These are phyloP conservation scores for Vanrija humicola DNA, from an alignment of 1,284 basidiomycete genomes.

Conservation along the genomic window DNA sequence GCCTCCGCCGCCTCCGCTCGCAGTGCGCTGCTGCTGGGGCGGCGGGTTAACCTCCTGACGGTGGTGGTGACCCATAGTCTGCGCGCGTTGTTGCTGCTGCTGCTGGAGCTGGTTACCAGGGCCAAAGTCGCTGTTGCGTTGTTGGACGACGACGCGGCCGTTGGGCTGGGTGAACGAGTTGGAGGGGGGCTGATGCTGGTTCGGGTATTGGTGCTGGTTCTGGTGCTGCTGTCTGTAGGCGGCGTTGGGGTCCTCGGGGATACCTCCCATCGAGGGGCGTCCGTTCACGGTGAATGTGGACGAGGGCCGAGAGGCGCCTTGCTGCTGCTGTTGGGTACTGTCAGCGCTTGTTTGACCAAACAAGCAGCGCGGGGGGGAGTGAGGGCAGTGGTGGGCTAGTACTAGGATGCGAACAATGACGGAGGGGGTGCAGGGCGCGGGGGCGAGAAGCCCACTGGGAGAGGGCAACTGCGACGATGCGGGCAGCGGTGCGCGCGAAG, in stretches of 20 bases:
- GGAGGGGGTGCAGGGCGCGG: neutral
- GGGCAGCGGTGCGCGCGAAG: neutral
- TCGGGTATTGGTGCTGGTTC: neutral
- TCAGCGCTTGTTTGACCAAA: neutral
- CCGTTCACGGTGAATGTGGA: conserved; percentile 10
- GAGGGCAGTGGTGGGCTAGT: neutral
- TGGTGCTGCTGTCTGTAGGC: neutral
- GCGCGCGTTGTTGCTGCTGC: conserved; percentile 57
- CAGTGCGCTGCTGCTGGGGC: neutral
- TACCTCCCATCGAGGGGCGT: neutral
- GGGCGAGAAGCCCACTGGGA: too few relatives aligned
- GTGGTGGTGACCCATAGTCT: conserved; percentile 35
- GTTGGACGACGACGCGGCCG: conserved; percentile 4
- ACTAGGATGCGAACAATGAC: neutral
- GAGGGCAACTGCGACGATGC: neutral
- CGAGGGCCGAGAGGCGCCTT: neutral
- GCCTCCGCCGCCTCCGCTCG: conserved; percentile 4
- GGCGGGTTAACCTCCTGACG: neutral
- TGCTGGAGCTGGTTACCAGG: conserved; percentile 1
- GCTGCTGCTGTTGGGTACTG: neutral
- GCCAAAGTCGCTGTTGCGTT: conserved; percentile 12
- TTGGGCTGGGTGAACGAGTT: neutral
- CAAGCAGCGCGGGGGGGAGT: neutral
- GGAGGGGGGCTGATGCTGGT: neutral
- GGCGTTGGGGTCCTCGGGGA: neutral